phyloP scores from a whole-genome alignment of 352 stramenopile species.

The Pythium dissotocum region DNA sequence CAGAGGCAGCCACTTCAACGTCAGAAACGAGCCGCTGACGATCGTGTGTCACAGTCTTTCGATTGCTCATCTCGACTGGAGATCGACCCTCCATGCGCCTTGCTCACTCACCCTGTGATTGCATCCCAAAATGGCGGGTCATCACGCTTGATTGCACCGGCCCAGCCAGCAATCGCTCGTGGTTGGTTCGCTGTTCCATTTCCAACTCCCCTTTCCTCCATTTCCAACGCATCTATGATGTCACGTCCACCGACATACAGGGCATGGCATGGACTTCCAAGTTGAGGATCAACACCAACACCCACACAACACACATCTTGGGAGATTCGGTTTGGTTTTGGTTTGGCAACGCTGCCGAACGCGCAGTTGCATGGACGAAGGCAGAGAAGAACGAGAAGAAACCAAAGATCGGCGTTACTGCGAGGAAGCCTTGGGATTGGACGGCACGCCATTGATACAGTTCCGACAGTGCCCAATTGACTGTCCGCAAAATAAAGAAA shows the following conservation, averaged over 20 bases:
- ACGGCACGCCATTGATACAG: constrained; percentile 23
- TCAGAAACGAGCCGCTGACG: constrained; percentile 19
- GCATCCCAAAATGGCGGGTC: too few relatives aligned
- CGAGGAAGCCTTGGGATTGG: constrained; percentile 12
- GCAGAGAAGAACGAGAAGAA: constrained; percentile 2
- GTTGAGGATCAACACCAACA: too few relatives aligned
- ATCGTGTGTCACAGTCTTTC: constrained; percentile 4
- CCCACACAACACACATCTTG: neutral
- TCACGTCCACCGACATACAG: too few relatives aligned
- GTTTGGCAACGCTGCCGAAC: neutral
- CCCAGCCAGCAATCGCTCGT: too few relatives aligned
- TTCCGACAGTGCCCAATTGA: constrained; percentile 14
- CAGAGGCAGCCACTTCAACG: constrained; percentile 23
- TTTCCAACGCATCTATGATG: too few relatives aligned
- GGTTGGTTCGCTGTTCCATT: too few relatives aligned
- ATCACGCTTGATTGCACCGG: too few relatives aligned
- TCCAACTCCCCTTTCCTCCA: too few relatives aligned
- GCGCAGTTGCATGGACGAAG: neutral
- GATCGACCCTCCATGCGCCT: too few relatives aligned
- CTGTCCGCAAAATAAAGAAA: constrained; percentile 25
- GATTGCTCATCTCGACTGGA: constrained; percentile 16
- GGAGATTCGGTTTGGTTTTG: constrained; percentile 13
- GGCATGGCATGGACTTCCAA: too few relatives aligned
- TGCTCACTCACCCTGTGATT: too few relatives aligned
- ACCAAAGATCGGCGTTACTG: neutral